These are phyloP conservation scores for Gynostemma pentaphyllum DNA, from an alignment of 306 rosid species.

Conservation along the genomic window DNA sequence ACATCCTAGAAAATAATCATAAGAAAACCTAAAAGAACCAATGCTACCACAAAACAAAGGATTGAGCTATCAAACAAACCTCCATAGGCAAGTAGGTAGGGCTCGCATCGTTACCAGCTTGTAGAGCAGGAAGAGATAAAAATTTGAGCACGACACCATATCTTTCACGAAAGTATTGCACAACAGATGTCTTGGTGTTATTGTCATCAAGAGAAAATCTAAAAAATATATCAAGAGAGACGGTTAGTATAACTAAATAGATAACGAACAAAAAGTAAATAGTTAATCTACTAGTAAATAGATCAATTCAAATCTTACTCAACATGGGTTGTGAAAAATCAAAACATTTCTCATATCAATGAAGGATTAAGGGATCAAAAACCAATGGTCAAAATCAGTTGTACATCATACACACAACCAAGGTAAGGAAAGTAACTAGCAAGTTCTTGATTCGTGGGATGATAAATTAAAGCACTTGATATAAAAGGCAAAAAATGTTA, in stretches of 20 bases:
- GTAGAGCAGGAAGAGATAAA: slow-evolving; percentile 49
- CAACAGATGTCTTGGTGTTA: slow-evolving; percentile 8
- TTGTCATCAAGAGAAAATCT: slow-evolving; percentile 63
- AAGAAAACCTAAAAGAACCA: not conserved
- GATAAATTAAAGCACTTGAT: not conserved
- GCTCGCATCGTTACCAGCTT: slow-evolving; percentile 48
- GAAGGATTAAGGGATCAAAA: too few species aligned
- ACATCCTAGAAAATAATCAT: not conserved
- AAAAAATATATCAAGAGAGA: not conserved
- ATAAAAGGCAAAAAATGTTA: too few species aligned
- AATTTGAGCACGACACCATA: slow-evolving; percentile 14
- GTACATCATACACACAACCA: too few species aligned
- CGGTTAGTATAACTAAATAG: not conserved
- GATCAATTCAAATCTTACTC: too few species aligned
- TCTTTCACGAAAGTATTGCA: slow-evolving; percentile 36
- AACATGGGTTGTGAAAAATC: too few species aligned
- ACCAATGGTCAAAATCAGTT: too few species aligned
- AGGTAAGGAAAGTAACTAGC: too few species aligned
- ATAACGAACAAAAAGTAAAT: not conserved
- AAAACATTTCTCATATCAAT: too few species aligned
- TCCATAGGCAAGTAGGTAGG: slow-evolving; percentile 67
- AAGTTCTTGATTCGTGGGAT: too few species aligned
- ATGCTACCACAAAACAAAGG: too few species aligned
- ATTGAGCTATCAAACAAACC: slow-evolving; percentile 36
- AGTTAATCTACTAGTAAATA: not conserved